A percentile compares a stretch with the other conserved stretches of the same genome.
Conservation (phyloP, 1,284 basidiomycete species). For the Ceratobasidium sp. region DNA sequence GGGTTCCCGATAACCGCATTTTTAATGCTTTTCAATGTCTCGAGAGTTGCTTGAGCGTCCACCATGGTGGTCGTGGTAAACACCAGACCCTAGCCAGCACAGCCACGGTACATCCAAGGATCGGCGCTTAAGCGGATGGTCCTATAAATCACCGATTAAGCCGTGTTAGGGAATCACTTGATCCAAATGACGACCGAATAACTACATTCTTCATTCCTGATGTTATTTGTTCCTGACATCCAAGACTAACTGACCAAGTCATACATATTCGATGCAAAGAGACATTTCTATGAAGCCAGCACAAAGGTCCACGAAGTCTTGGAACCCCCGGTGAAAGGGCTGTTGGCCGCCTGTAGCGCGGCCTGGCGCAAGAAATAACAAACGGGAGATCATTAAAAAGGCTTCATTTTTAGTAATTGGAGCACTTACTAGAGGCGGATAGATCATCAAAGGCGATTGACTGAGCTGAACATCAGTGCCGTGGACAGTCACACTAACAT, state of each 20-base stretch:
- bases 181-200: too few species aligned
- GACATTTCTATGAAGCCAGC: too few species aligned
- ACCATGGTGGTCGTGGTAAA: slow-evolving; percentile 35
- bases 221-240: too few species aligned
- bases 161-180: too few species aligned
- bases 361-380: background rate
- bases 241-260: too few species aligned
- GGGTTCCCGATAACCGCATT: slow-evolving; percentile 40
- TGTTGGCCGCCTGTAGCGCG: background rate
- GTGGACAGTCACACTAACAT: background rate
- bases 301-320: background rate
- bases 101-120: too few species aligned
- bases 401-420: background rate
- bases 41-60: slow-evolving; percentile 33
- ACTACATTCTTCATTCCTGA: too few species aligned
- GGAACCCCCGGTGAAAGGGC: background rate
- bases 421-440: background rate
- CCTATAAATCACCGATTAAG: too few species aligned
- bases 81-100: background rate
- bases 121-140: too few species aligned
- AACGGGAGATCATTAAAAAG: too few species aligned
- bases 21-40: slow-evolving; percentile 32
- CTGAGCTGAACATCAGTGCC: background rate
- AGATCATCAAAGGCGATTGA: slow-evolving; percentile 4
- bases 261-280: too few species aligned